Conservation (phyloP, 1,284 basidiomycete species). For the Pascua guehoae region DNA sequence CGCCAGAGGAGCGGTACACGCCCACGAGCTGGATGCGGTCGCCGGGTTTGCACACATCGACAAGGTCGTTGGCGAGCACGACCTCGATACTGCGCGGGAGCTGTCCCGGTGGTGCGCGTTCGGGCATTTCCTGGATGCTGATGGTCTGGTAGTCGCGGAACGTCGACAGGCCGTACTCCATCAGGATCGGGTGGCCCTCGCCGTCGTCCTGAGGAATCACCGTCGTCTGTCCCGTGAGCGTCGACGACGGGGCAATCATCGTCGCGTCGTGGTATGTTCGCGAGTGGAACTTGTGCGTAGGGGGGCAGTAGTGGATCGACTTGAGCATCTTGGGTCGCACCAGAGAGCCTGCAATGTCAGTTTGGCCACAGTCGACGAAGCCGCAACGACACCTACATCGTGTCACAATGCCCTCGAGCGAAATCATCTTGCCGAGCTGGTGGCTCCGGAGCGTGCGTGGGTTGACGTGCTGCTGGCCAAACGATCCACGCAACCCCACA, state of each 20-base stretch:
- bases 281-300: conserved; percentile 77
- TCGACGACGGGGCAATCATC: conserved; percentile 64
- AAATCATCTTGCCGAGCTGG: conserved; percentile 94
- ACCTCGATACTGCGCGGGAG: conserved; percentile 93
- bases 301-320: conserved; percentile 91
- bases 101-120: conserved; percentile 94
- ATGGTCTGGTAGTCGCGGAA: conserved; percentile 97
- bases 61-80: conserved; percentile 92
- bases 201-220: conserved; percentile 92
- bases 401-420: conserved; percentile 96
- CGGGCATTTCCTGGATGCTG: conserved; percentile 99
- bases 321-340: conserved; percentile 98
- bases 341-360: conserved; percentile 61
- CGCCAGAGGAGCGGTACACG: conserved; percentile 88
- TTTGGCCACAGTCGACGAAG: neutral
- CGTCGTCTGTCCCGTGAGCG: conserved; percentile 62
- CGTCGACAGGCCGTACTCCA: conserved; percentile 87
- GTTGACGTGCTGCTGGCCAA: conserved; percentile 97
- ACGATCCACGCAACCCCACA: conserved; percentile 95
- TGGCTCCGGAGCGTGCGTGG: conserved; percentile 84
- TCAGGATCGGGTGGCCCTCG: conserved; percentile 78
- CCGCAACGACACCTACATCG: conserved; percentile 59
- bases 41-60: conserved; percentile 96
- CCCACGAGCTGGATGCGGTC: conserved; percentile 97
- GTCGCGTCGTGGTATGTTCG: conserved; percentile 92